Evolutionary conservation across 148 eudicot genomes (phyloP), one percentile per base, ranked within the genome.

Genomic region (Amaranthus hypochondriacus): DNA sequence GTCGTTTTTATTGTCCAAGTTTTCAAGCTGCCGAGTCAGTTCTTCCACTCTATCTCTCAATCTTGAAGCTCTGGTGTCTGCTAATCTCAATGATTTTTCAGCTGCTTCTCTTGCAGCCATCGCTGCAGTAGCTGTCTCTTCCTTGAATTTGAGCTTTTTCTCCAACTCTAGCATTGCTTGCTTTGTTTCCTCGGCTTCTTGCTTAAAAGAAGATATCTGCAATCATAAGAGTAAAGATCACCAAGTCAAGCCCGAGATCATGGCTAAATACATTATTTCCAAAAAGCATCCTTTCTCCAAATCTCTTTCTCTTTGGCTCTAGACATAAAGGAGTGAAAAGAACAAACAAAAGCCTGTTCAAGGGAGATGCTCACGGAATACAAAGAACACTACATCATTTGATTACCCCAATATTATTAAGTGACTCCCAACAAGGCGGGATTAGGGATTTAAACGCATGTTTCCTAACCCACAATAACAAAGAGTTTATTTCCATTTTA

Each of bases 51-150:
- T 82, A 64, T 92, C 98, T 73, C 97, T 87, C 47, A 95, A 79
- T 79, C 97, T 85, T 8, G 97, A 56, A 8, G 97, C 92, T 71
- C 97, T 83, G 50, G 62, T 79, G 76, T 95, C 98, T 50, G 93
- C 96, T 79, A 95, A 76, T 70, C 87, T 88, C 80, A 95, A 83
- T 5, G 98, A 95, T 72, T 92, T 89, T 82, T 95, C 98, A 73
- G 98, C 98, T 54, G 98, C 98, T 44, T 94, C 97, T 84, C 92
- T 82, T 50, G 98, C 98, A 51, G 96, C 97, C 96, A 94, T 89
- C 76, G 98, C 93, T 57, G 97, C 97, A 11, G 77, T 76, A 56
- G 96, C 96, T 52, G 96, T 91, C 83, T 91, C 93, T 84, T 94
- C 93, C 81, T 94, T 94, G 75, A 87, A 94, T 76, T 86, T 95